Evolutionary conservation across 2,329 filamentous ascomycete genomes (phyloP).

Genomic region (Emericellopsis atlantica): DNA sequence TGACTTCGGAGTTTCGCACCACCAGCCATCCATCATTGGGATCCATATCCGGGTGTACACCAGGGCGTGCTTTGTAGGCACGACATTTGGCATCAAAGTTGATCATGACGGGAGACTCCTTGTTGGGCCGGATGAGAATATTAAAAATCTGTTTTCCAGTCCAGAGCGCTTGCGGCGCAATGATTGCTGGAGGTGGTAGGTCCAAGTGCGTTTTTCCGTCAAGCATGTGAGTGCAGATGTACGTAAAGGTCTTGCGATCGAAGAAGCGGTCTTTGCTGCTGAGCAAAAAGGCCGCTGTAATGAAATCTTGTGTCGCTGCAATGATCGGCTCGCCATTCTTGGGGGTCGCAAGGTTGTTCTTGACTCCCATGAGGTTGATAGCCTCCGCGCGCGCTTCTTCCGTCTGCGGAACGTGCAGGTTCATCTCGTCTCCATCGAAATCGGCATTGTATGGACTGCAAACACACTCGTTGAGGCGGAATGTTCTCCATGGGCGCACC

Average conservation of each 20-base stretch:
- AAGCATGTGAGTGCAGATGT: constrained; percentile 90
- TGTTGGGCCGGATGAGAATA: constrained; percentile 80
- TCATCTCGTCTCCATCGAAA: constrained; percentile 99
- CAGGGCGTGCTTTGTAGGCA: constrained; percentile 55
- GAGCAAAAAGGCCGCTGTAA: constrained; percentile 83
- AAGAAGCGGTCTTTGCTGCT: constrained; percentile 91
- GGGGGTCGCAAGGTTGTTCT: constrained; percentile 88
- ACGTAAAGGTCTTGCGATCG: constrained; percentile 76
- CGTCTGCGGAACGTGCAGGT: constrained; percentile 92
- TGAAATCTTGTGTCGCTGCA: constrained; percentile 98
- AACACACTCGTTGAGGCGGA: constrained; percentile 94
- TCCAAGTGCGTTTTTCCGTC: constrained; percentile 67
- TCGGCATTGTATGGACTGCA: constrained; percentile 98
- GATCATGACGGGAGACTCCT: constrained; percentile 66
- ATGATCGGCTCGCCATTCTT: constrained; percentile 98
- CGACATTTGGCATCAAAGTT: constrained; percentile 91
- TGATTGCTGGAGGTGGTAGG: constrained; percentile 72
- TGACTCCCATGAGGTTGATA: constrained; percentile 94
- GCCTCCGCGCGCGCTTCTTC: constrained; percentile 94
- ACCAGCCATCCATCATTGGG: constrained; percentile 84
- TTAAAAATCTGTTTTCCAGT: constrained; percentile 97
- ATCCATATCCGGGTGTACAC: constrained; percentile 56
- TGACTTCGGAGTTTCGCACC: constrained; percentile 89
- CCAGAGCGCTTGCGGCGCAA: constrained; percentile 82
- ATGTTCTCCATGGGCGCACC: constrained; percentile 87